Percentiles rank a stretch among this genome's conserved stretches.
Conservation (phyloP, 2,329 filamentous ascomycete genomes). For the Colletotrichum salicis region DNA sequence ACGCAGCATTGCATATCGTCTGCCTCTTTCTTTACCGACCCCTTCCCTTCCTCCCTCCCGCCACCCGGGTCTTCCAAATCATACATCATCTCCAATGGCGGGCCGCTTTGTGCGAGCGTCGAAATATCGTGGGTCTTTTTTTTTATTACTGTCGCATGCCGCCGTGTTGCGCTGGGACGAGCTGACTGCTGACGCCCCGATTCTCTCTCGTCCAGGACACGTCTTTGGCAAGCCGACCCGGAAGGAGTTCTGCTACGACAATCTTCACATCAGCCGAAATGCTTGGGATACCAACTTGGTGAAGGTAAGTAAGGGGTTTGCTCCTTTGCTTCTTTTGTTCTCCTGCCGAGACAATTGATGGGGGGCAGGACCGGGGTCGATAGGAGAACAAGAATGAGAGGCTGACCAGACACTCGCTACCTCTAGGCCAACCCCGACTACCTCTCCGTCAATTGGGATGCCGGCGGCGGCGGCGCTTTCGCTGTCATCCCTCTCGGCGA, state of each 20-base stretch:
- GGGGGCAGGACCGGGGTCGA: background rate
- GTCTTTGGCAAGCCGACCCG: conserved; percentile 95
- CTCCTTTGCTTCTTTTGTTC: background rate
- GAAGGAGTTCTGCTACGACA: conserved; percentile 99
- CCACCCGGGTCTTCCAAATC: background rate
- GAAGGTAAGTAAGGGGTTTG: conserved; percentile 84
- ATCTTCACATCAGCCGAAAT: conserved; percentile 96
- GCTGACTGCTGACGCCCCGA: conserved; percentile 39
- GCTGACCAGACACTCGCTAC: conserved; percentile 17
- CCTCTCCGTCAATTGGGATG: conserved; percentile 97
- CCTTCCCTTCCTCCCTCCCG: background rate
- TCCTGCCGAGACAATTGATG: conserved; percentile 17
- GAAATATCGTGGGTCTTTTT: conserved; percentile 69
- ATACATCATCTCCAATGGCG: conserved; percentile 57
- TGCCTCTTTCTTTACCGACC: conserved; percentile 3
- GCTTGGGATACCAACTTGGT: conserved; percentile 99
- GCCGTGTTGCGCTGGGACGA: conserved; percentile 41
- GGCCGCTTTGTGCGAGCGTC: conserved; percentile 75
- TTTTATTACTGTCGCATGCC: conserved; percentile 33
- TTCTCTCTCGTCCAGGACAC: conserved; percentile 74
- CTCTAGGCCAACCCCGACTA: conserved; percentile 91
- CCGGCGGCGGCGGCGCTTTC: conserved; percentile 94
- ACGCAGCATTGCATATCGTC: conserved; percentile 29
- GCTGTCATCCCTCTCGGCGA: conserved; percentile 93
- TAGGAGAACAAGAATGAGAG: background rate